Evolutionary conservation across 352 stramenopile species (phyloP).

Genomic region (Elongisporangium senticosum): DNA sequence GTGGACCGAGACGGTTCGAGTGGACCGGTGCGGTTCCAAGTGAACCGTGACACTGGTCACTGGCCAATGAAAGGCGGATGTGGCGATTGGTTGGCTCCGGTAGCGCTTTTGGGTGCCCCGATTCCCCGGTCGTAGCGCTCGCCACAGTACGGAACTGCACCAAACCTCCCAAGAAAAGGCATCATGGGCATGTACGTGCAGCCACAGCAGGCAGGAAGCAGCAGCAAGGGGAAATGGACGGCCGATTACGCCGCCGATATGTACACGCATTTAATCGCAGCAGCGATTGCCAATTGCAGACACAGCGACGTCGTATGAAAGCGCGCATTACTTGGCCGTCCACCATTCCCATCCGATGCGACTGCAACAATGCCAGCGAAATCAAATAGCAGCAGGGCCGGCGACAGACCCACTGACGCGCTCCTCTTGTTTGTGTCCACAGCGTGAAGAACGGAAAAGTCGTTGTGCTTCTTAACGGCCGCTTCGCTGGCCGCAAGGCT

Average conservation of each 20-base stretch:
- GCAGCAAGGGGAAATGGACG: background rate
- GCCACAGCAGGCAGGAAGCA: conserved; percentile 4
- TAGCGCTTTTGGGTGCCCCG: conserved; percentile 28
- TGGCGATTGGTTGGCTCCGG: conserved; percentile 74
- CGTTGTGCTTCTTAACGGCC: conserved; percentile 98
- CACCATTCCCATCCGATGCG: background rate
- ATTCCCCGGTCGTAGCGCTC: conserved; percentile 7
- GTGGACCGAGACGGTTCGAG: conserved; percentile 20
- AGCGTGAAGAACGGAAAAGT: conserved; percentile 98
- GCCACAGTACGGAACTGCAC: conserved; percentile 83
- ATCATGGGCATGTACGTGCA: conserved; percentile 84
- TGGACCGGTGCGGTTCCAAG: conserved; percentile 13
- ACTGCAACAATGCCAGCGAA: conserved; percentile 3
- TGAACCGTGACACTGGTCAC: conserved; percentile 28
- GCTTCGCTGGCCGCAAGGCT: conserved; percentile 98
- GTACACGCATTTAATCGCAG: background rate
- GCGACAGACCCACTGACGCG: conserved; percentile 1
- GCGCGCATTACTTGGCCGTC: background rate
- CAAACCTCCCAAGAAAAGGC: conserved; percentile 71
- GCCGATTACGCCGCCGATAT: background rate
- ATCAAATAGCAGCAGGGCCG: conserved; percentile 4
- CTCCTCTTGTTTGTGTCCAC: conserved; percentile 9
- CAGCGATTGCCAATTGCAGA: conserved; percentile 1
- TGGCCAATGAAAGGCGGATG: conserved; percentile 30
- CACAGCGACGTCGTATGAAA: background rate